Conservation (phyloP, 2,329 filamentous ascomycete genomes). For the Camillea tinctor region DNA sequence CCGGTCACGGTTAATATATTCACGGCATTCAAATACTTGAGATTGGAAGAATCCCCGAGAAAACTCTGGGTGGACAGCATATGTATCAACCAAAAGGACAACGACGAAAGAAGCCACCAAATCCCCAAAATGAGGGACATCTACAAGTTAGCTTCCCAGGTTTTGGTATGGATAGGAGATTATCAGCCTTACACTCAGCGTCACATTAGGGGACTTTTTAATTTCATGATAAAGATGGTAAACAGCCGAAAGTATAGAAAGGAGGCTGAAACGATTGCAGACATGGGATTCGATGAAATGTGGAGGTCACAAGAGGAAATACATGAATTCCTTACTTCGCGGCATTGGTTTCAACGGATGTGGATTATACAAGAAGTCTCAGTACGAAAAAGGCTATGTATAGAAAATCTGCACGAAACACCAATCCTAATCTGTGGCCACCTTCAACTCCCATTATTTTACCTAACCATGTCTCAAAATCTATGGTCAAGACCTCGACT, state of each 20-base stretch:
- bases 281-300: constrained; percentile 8
- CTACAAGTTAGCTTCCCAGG: constrained; percentile 6
- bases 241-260: background rate
- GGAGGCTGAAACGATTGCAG: background rate
- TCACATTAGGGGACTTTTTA: constrained; percentile 8
- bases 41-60: constrained; percentile 12
- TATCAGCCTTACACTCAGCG: constrained; percentile 7
- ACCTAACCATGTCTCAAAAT: background rate
- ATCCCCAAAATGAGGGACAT: constrained; percentile 17
- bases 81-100: constrained; percentile 19
- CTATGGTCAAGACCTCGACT: constrained; percentile 1
- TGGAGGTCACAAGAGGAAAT: constrained; percentile 12
- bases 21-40: constrained; percentile 6
- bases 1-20: constrained; percentile 16
- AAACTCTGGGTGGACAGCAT: constrained; percentile 19
- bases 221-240: constrained; percentile 4
- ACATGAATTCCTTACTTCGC: constrained; percentile 6
- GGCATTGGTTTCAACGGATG: constrained; percentile 10
- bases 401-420: background rate
- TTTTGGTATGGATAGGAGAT: constrained; percentile 13
- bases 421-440: constrained; percentile 7
- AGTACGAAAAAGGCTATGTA: constrained; percentile 5
- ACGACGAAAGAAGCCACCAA: constrained; percentile 10
- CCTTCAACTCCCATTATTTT: constrained; percentile 5
- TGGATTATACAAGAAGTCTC: constrained; percentile 15